A percentile compares a stretch with the other conserved stretches of the same genome.
Conservation (phyloP, 2,329 filamentous ascomycete species). For the Clonostachys byssicola region DNA sequence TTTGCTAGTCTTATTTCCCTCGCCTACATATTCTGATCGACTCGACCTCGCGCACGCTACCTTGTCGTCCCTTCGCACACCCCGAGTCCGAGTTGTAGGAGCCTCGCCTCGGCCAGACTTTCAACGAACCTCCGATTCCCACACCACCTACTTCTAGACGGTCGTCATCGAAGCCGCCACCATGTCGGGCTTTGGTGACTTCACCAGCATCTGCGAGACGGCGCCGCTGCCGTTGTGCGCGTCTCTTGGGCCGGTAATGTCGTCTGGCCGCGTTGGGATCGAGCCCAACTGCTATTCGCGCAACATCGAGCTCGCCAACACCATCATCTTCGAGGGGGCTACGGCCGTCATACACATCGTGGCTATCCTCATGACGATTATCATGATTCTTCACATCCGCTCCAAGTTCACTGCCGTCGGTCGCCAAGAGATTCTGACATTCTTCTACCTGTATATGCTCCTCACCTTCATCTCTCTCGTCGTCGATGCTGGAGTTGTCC, state of each 20-base stretch:
- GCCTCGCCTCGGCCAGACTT: background rate
- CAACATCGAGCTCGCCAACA: constrained; percentile 95
- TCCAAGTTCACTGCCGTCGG: constrained; percentile 97
- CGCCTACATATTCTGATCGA: no score
- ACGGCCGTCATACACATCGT: constrained; percentile 89
- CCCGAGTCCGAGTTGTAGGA: no score
- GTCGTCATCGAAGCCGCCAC: constrained; percentile 7
- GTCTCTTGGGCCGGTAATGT: constrained; percentile 71
- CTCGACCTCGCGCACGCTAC: no score
- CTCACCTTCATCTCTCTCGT: constrained; percentile 85
- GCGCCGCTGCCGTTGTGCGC: constrained; percentile 85
- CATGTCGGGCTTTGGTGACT: constrained; percentile 88
- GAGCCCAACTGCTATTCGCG: constrained; percentile 89
- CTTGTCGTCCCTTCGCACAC: background rate
- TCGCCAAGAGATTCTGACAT: constrained; percentile 70
- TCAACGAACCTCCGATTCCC: background rate
- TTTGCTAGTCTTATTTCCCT: no score
- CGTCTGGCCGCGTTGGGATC: constrained; percentile 70
- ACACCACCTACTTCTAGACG: background rate
- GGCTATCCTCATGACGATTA: constrained; percentile 85
- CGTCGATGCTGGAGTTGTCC: constrained; percentile 88
- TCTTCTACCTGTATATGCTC: constrained; percentile 96
- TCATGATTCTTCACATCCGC: constrained; percentile 96
- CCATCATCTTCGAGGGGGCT: constrained; percentile 94
- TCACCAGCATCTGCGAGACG: constrained; percentile 79